Percentiles rank a stretch among this genome's conserved stretches.
These are phyloP conservation scores for Aspergillus sp. DNA, from an alignment of 2,329 filamentous ascomycete species.

Conservation along the genomic window DNA sequence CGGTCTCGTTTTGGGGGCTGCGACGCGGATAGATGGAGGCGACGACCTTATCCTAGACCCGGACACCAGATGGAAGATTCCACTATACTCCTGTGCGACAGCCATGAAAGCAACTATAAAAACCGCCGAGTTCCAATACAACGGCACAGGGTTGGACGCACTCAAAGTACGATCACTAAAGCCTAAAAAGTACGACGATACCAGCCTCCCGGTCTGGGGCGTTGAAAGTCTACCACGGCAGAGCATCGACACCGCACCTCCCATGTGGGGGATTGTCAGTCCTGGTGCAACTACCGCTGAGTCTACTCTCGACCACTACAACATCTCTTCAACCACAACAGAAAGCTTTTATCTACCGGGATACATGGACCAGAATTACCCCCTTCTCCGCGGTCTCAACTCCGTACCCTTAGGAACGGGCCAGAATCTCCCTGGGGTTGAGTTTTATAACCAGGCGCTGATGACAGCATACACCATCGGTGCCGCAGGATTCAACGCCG, in stretches of 20 bases:
- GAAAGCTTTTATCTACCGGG: slow-evolving; percentile 35
- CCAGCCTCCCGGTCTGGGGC: not conserved
- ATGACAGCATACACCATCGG: not conserved
- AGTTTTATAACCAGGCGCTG: slow-evolving; percentile 31
- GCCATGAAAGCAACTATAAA: slow-evolving; percentile 47
- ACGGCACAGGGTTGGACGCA: slow-evolving; percentile 40
- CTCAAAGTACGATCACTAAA: slow-evolving; percentile 30
- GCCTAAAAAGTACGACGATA: not conserved
- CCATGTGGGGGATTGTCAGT: not conserved
- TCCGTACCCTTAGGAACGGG: slow-evolving; percentile 12
- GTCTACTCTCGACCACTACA: not conserved
- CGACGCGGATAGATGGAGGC: slow-evolving; percentile 36
- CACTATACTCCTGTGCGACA: slow-evolving; percentile 47
- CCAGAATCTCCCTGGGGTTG: slow-evolving; percentile 34
- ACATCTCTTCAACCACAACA: not conserved
- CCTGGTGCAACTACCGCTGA: not conserved
- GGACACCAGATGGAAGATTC: slow-evolving; percentile 43
- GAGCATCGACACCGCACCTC: not conserved
- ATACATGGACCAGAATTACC: slow-evolving; percentile 6
- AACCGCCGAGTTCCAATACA: slow-evolving; percentile 45
- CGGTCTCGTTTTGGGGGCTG: slow-evolving; percentile 42
- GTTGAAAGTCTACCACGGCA: not conserved
- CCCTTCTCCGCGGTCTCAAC: not conserved
- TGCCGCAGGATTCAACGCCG: not conserved
- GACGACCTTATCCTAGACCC: slow-evolving; percentile 39